A percentile compares a stretch with the other conserved stretches of the same genome.
Evolutionary conservation across 345 rosid species (phyloP).

Genomic region (Sonneratia alba): DNA sequence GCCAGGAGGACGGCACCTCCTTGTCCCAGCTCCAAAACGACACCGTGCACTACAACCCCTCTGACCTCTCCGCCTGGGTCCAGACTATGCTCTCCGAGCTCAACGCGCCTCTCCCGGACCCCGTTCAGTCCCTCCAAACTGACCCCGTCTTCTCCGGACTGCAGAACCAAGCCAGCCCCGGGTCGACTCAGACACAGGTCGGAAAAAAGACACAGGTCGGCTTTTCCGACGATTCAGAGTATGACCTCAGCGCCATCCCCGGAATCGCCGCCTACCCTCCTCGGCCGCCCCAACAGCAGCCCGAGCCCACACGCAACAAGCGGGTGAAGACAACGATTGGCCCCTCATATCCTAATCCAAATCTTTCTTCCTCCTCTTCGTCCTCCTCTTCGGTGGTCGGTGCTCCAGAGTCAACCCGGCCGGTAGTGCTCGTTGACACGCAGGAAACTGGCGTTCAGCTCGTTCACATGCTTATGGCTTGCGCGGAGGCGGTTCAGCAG

Average conservation of each 20-base stretch:
- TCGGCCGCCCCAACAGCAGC: slow-evolving; percentile 42
- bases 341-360: slow-evolving; percentile 9
- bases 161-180: slow-evolving; percentile 3
- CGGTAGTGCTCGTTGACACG: slow-evolving; percentile 62
- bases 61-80: slow-evolving; percentile 67
- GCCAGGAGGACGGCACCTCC: slow-evolving; percentile 44
- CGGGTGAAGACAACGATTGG: slow-evolving; percentile 21
- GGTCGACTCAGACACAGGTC: slow-evolving; percentile 8
- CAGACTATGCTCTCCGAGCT: slow-evolving; percentile 59
- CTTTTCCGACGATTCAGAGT: slow-evolving; percentile 42
- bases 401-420: slow-evolving; percentile 34
- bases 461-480: slow-evolving; percentile 74
- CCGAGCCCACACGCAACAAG: slow-evolving; percentile 23
- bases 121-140: background rate
- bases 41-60: slow-evolving; percentile 70
- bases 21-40: slow-evolving; percentile 41
- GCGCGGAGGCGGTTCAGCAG: slow-evolving; percentile 76
- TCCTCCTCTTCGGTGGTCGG: slow-evolving; percentile 10
- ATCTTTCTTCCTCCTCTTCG: slow-evolving; percentile 10
- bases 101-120: slow-evolving; percentile 17
- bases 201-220: slow-evolving; percentile 4
- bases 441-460: slow-evolving; percentile 84
- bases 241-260: slow-evolving; percentile 73
- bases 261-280: slow-evolving; percentile 53
- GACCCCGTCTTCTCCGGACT: slow-evolving; percentile 5